Evolutionary conservation across 2,329 filamentous ascomycete species (phyloP).

Genomic region (Aspergillus nomiae): DNA sequence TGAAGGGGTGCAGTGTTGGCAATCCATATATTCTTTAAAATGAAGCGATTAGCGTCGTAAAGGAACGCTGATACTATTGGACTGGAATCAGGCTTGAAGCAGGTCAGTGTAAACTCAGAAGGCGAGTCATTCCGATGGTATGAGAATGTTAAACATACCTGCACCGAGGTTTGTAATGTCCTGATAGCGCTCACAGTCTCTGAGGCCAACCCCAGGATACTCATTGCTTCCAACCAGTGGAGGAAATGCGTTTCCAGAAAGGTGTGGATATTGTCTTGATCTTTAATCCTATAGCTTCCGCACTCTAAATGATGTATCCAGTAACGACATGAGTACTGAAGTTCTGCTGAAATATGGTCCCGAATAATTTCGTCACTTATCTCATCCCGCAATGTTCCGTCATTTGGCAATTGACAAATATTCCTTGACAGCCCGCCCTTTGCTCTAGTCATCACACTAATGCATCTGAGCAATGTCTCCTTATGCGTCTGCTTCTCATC

Average conservation of each 20-base stretch:
- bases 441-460: background rate
- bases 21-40: background rate
- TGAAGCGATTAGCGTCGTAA: background rate
- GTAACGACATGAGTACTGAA: background rate
- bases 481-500: conserved; percentile 13
- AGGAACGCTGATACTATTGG: background rate
- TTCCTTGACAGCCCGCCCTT: background rate
- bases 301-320: background rate
- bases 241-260: background rate
- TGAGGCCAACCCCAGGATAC: background rate
- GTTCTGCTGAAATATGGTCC: background rate
- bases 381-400: background rate
- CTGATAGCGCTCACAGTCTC: background rate
- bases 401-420: background rate
- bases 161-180: background rate
- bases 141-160: background rate
- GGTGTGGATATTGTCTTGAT: background rate
- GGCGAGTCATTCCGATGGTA: background rate
- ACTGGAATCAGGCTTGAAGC: background rate
- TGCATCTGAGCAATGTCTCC: background rate
- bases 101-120: background rate
- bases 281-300: background rate
- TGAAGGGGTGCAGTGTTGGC: background rate
- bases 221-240: background rate
- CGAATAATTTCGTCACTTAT: background rate